phyloP scores from a whole-genome alignment of 192 early-diverging fungal species.

The Podila clonocystis region DNA sequence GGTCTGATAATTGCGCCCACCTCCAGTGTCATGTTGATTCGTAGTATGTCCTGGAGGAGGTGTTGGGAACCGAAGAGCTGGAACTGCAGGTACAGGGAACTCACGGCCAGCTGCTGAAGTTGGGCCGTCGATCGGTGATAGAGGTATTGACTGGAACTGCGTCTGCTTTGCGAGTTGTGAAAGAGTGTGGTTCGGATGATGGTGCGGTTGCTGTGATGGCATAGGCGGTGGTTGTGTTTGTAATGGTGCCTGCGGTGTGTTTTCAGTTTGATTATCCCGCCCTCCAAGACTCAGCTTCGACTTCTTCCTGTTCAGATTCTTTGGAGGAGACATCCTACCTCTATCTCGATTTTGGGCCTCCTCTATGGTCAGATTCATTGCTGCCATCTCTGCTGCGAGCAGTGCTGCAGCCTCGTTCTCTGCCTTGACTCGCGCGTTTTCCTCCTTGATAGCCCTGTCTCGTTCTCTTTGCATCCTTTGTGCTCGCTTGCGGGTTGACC shows the following conservation, averaged over 20 bases:
- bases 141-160: slow-evolving; percentile 49
- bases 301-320: slow-evolving; percentile 15
- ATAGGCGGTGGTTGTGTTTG: slow-evolving; percentile 12
- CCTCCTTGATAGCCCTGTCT: slow-evolving; percentile 49
- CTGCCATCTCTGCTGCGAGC: slow-evolving; percentile 24
- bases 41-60: neutral
- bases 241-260: neutral
- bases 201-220: neutral
- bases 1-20: too few relatives aligned
- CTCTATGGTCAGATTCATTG: slow-evolving; percentile 36
- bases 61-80: slow-evolving; percentile 15
- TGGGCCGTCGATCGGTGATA: slow-evolving; percentile 33
- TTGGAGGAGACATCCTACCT: neutral
- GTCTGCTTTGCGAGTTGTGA: slow-evolving; percentile 35
- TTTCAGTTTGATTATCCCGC: slow-evolving; percentile 2
- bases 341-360: slow-evolving; percentile 2
- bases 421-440: slow-evolving; percentile 26
- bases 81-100: slow-evolving; percentile 3
- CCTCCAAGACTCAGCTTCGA: slow-evolving; percentile 20
- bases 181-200: slow-evolving; percentile 3
- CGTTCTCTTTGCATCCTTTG: slow-evolving; percentile 51
- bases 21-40: too few relatives aligned
- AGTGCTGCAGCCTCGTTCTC: slow-evolving; percentile 21
- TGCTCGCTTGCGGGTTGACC: slow-evolving; percentile 33
- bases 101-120: slow-evolving; percentile 11